Base-by-base conservation (phyloP, 2,329 filamentous ascomycete species). In the Paramyrothecium sp. region DNA sequence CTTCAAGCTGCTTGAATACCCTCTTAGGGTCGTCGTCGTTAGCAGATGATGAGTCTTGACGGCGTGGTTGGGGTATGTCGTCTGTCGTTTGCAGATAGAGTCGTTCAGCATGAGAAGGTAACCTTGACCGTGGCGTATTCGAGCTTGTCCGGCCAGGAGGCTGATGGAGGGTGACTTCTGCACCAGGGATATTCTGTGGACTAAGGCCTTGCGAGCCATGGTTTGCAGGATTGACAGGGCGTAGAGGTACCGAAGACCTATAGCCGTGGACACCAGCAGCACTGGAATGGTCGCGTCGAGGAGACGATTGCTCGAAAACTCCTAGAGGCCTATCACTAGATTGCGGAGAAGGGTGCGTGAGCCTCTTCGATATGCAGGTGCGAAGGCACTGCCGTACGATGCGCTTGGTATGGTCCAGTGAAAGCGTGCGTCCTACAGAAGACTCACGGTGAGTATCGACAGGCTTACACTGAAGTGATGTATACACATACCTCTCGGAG, bases 1-100 rank as follows among this genome's bases (percentile, higher is more conserved):
- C 89, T 72, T 96, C 91, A 16, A 97, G 70, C 5, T 82, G 81
- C 59, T 84, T 87, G 71, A 97, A 97, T 12, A 94, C 85, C 41
- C 77, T 79, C 66, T 82, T 86, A 3, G 80, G 73, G 3, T 79
- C 80, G 20, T 60, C 61, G 2, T 63, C 60, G 10, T 55, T 50
- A 17, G 54, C 54, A n/a, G 59, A 56, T 11, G 67, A 61, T 10
- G 58, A 52, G n/a, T 59, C 59, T 44, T 59, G 61, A 10, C 53
- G 60, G 20, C 58, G 57, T 19, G 61, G 58, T 44, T 53, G 67
- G 21, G 54, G 30, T 20, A 53, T 46, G 41, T 61, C 55, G 20
- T 63, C 59, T 7, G 57, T 59, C 20, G 54, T 60, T 33, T 63
- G 65, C 41, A 65, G 57, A 5, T 65, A 59, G 7, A 71, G 72